Conservation (phyloP, 768 basidiomycete species). For the Mycena pura region DNA sequence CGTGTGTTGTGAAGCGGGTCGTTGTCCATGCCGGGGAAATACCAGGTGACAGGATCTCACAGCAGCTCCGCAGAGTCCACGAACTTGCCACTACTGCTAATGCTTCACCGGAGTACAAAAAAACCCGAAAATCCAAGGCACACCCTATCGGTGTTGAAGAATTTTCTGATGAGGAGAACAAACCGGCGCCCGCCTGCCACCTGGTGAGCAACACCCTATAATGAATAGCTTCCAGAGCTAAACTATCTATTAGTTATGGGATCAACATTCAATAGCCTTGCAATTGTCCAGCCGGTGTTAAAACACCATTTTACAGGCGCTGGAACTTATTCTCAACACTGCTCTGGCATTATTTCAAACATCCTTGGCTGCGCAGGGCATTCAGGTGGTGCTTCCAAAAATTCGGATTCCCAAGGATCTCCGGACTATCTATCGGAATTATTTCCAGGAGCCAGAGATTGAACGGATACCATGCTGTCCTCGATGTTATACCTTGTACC, state of each 20-base stretch:
- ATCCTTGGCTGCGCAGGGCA: neutral
- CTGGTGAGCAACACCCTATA: neutral
- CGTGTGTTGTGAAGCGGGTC: neutral
- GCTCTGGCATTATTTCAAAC: neutral
- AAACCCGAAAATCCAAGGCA: neutral
- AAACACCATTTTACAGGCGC: neutral
- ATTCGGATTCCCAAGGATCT: neutral
- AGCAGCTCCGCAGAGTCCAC: neutral
- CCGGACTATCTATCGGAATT: neutral
- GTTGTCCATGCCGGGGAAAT: neutral
- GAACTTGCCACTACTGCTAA: neutral
- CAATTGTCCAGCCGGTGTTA: neutral
- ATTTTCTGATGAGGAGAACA: neutral
- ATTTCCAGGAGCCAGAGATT: neutral
- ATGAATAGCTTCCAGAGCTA: neutral
- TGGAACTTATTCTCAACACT: neutral
- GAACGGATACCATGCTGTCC: neutral
- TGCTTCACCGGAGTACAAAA: neutral
- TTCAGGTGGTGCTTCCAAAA: neutral
- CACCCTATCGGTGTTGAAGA: neutral
- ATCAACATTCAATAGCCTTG: no score
- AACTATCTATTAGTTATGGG: neutral
- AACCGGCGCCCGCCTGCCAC: neutral
- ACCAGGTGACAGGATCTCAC: neutral
- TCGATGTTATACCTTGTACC: slow-evolving; percentile 2